Evolutionary conservation across 2,329 filamentous ascomycete species (phyloP).

Genomic region (Trichophyton verrucosum): DNA sequence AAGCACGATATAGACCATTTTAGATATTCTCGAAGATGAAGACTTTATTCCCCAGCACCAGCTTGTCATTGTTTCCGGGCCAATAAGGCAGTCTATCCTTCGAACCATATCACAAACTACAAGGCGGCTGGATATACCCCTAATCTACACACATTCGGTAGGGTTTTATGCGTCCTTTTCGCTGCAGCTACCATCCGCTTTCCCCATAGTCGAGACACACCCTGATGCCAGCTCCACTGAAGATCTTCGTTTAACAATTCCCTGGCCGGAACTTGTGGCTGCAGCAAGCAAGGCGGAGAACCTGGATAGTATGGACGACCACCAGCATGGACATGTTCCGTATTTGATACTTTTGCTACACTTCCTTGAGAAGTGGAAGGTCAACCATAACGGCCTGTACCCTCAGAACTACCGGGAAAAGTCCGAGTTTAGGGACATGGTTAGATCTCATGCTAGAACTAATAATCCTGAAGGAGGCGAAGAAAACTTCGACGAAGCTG

Average conservation of each 20-base stretch:
- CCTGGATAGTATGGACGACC: conserved; percentile 57
- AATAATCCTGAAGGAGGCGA: conserved; percentile 74
- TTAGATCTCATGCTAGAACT: conserved; percentile 55
- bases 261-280: conserved; percentile 68
- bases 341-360: conserved; percentile 73
- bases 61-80: conserved; percentile 49
- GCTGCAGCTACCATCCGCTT: conserved; percentile 62
- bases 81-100: conserved; percentile 43
- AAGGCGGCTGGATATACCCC: conserved; percentile 51
- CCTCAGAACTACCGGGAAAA: conserved; percentile 77
- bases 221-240: conserved; percentile 74
- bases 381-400: conserved; percentile 50
- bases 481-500: conserved; percentile 93
- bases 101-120: conserved; percentile 39
- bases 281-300: conserved; percentile 54
- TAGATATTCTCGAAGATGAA: conserved; percentile 26
- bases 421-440: conserved; percentile 60
- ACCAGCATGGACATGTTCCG: conserved; percentile 84
- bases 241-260: conserved; percentile 70
- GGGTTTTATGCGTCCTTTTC: conserved; percentile 88
- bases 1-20: conserved; percentile 20
- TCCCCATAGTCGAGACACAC: conserved; percentile 91
- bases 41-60: conserved; percentile 40
- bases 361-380: conserved; percentile 71
- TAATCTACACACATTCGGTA: conserved; percentile 73